These are phyloP conservation scores for Penicillium subrubescens DNA, from an alignment of 495 filamentous ascomycete species.

Conservation along the genomic window DNA sequence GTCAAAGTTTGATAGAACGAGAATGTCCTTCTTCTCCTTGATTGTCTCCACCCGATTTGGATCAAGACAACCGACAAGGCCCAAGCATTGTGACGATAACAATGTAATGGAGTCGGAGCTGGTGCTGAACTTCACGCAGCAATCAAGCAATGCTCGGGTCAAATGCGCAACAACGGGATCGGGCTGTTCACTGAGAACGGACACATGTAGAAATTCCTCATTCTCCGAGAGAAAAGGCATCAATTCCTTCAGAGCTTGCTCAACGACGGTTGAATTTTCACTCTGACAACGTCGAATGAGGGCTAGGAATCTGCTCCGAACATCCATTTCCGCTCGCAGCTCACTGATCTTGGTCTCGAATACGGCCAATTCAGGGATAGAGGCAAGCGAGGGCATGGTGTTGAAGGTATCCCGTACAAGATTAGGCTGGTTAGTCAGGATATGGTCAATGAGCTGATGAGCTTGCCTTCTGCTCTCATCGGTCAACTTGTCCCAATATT, in stretches of 20 bases:
- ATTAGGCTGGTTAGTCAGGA: slow-evolving; percentile 62
- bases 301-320: slow-evolving; percentile 63
- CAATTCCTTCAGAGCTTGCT: slow-evolving; percentile 77
- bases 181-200: slow-evolving; percentile 83
- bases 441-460: slow-evolving; percentile 59
- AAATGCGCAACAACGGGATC: slow-evolving; percentile 71
- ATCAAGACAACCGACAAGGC: slow-evolving; percentile 87
- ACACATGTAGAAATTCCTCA: slow-evolving; percentile 79
- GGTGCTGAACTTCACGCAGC: slow-evolving; percentile 74
- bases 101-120: slow-evolving; percentile 63
- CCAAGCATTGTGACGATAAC: slow-evolving; percentile 78
- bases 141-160: slow-evolving; percentile 78
- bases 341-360: slow-evolving; percentile 63
- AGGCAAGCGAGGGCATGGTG: slow-evolving; percentile 74
- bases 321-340: slow-evolving; percentile 61
- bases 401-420: slow-evolving; percentile 65
- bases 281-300: slow-evolving; percentile 74
- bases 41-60: slow-evolving; percentile 83
- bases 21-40: slow-evolving; percentile 73
- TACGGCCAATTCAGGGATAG: slow-evolving; percentile 68
- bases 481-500: slow-evolving; percentile 74
- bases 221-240: slow-evolving; percentile 68
- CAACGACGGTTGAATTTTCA: slow-evolving; percentile 82
- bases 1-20: slow-evolving; percentile 84
- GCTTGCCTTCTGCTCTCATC: slow-evolving; percentile 58